Evolutionary conservation across 768 basidiomycete species (phyloP), one percentile per base, ranked within the genome.

Genomic region (Lactifluus pinguis): DNA sequence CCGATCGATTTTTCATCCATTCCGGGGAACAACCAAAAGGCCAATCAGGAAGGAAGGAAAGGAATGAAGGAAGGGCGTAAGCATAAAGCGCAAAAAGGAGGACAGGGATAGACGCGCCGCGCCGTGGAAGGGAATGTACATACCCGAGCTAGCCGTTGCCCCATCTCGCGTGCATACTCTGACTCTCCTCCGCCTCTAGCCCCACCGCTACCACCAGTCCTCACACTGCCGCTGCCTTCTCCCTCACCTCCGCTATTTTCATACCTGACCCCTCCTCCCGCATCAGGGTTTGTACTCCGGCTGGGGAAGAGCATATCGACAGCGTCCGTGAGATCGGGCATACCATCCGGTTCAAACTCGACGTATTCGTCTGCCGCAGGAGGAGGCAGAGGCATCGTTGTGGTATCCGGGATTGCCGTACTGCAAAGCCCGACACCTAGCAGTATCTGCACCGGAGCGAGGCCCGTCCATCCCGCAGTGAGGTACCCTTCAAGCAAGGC

Each of bases 401-500:
- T 14, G 7, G 49, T 29, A 9, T 53, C 25, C 10, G 42, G 44
- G 0, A 3, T 47, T 2, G 29, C 48, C 55, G 62, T n/a, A 55
- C 58, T 51, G 44, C 83, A 82, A 48, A 87, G 72, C 1, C 91
- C 92, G 25, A 92, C 80, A 2, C 85, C 83, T 51, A 93, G 72
- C 57, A 94, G 72, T 61, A 86, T 82, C 67, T 89, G 85, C 10
- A 84, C 79, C 6, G 85, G 83, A 42, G 83, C 80, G 1, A 80
- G 73, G 0, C 92, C 90, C 32, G 78, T 79, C 92, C 92, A 95
- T 0, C 87, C 86, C 10, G 83, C 86, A 1, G 83, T 84, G 49
- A 93, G 77, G 68, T 93, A 94, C 0, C 92, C 92, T 68, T 95
- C 90, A 54, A 94, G 72, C 19, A 84, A 87, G 0, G 89, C 89